Conservation (phyloP, 2,329 filamentous ascomycete species). For the Sphaerulina vaccinii region DNA sequence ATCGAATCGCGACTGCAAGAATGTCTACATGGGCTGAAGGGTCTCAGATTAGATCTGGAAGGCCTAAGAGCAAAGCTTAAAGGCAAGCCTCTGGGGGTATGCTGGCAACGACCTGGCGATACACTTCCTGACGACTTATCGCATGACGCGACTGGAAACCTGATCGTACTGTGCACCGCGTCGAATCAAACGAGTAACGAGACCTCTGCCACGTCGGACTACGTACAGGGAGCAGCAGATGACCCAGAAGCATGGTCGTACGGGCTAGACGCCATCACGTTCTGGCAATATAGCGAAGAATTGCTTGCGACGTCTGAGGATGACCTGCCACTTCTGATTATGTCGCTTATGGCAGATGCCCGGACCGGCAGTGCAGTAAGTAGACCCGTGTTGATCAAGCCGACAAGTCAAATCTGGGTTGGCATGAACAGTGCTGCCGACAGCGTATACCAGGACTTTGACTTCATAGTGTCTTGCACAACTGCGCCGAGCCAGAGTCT, state of each 20-base stretch:
- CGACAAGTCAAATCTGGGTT: conserved; percentile 43
- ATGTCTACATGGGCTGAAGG: conserved; percentile 54
- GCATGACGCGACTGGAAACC: conserved; percentile 50
- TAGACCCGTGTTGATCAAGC: conserved; percentile 42
- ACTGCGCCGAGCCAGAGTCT: conserved; percentile 39
- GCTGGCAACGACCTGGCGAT: conserved; percentile 76
- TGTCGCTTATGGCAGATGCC: conserved; percentile 39
- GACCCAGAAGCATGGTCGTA: conserved; percentile 91
- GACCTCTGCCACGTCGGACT: conserved; percentile 63
- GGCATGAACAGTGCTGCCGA: conserved; percentile 41
- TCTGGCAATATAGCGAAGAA: conserved; percentile 67
- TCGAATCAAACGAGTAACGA: conserved; percentile 73
- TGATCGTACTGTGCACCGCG: conserved; percentile 81
- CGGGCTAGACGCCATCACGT: conserved; percentile 73
- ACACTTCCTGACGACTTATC: conserved; percentile 40
- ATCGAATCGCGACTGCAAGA: conserved; percentile 63
- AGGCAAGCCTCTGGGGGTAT: conserved; percentile 68
- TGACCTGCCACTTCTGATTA: conserved; percentile 57
- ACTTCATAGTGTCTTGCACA: conserved; percentile 47
- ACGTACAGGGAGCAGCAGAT: conserved; percentile 92
- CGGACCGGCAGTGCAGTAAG: conserved; percentile 12
- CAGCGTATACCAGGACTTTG: conserved; percentile 29
- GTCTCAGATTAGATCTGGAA: conserved; percentile 61
- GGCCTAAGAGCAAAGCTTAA: conserved; percentile 56
- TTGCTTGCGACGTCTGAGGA: conserved; percentile 66